Evolutionary conservation across 2,329 filamentous ascomycete genomes (phyloP).

Genomic region (Arthrobotrys sphaeroides): DNA sequence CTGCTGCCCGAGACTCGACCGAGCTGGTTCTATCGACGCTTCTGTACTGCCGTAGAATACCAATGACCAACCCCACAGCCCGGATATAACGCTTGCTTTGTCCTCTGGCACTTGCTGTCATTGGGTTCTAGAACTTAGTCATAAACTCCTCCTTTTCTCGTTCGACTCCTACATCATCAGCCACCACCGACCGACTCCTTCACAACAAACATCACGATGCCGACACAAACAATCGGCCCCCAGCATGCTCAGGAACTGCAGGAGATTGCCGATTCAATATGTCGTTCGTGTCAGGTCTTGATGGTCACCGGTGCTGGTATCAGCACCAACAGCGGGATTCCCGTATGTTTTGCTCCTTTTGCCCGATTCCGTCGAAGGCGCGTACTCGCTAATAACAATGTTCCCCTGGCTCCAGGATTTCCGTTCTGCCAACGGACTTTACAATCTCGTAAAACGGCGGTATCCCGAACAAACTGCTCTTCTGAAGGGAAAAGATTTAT

Average conservation of each 20-base stretch:
- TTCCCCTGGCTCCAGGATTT: conserved; percentile 68
- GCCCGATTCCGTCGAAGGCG: neutral
- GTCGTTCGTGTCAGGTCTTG: conserved; percentile 74
- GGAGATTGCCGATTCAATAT: conserved; percentile 71
- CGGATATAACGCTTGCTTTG: neutral
- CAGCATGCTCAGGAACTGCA: conserved; percentile 69
- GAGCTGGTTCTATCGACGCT: neutral
- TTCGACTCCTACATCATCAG: conserved; percentile 15
- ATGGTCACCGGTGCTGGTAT: conserved; percentile 78
- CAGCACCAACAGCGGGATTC: conserved; percentile 79
- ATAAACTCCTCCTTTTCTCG: neutral
- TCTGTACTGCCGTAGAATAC: neutral
- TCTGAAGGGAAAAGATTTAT: conserved; percentile 76
- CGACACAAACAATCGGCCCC: conserved; percentile 68
- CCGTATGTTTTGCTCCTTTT: conserved; percentile 65
- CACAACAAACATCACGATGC: conserved; percentile 64
- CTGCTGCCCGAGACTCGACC: neutral
- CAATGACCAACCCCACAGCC: neutral
- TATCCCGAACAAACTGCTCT: conserved; percentile 60
- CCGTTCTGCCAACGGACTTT: conserved; percentile 76
- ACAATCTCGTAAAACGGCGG: conserved; percentile 73
- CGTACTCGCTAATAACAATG: conserved; percentile 54
- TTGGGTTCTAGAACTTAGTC: neutral
- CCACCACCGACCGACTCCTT: neutral
- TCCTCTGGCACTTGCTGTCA: conserved; percentile 22